Evolutionary conservation across 1,139 yeast species (phyloP), one percentile per base, ranked within the genome.

Genomic region (Zhuliangozyma parablackwelliae): DNA sequence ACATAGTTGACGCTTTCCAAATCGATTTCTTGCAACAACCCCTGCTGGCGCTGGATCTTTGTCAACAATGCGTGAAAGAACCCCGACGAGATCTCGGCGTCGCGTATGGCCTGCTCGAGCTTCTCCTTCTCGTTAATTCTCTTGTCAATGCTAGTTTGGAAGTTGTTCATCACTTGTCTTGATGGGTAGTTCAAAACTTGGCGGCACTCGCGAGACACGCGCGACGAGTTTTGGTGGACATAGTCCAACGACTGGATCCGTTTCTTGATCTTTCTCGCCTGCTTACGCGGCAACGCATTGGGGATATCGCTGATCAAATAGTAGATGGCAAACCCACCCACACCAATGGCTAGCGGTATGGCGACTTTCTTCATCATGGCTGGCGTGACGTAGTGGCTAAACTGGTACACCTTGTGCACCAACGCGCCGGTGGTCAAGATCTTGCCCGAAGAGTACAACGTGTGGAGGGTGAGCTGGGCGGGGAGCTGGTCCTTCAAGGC

Each of bases 301-400:
- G 97, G 97, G 12, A 94, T 79, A 56, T 92, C 98, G 39, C 71
- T 69, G 10, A 88, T 63, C 42, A 89, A 57, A 51, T 86, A 88
- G 30, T 81, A 80, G 1, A 79, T 63, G 0, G 89, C 76, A 24
- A 80, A 68, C 1, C 81, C 74, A 5, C 80, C 63, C 1, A 76
- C 75, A 11, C 82, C 69, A 5, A 81, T 47, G 1, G 74, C 48
- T 0, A 79, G 48, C 0, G 82, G 87, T 2, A 63, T 51, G 1
- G 71, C 66, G 13, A 69, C 48, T 47, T 50, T 64, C 54, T 52
- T 72, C 46, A 57, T 34, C 3, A 59, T 51, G 4, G 57, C 32
- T 3, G 72, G 62, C 5, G 57, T 55, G 7, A 71, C 36, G 12
- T 56, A 44, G 11, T 54, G 42, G 2, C 68, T 55, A 11, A 61